Base-by-base conservation (phyloP, 2,329 filamentous ascomycete species). In the Massarina eburnea region DNA sequence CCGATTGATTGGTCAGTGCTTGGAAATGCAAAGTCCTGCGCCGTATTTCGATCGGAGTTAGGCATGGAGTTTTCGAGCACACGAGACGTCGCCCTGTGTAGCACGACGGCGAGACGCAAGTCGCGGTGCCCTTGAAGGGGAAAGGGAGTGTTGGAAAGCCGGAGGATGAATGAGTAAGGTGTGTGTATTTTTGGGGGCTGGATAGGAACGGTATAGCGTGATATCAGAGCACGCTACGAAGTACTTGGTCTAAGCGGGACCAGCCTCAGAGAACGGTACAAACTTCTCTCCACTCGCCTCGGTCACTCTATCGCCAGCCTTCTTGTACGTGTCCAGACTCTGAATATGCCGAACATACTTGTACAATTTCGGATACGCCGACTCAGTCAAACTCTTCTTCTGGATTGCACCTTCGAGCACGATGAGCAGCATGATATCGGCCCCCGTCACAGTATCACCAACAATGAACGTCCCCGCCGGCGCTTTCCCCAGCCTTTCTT, bases 381-480 rank as follows among this genome's bases (percentile, higher is more conserved):
- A 66, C 48, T 71, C 66, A 2, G 68, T 74, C 26, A 76, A 48
- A 22, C 70, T 69, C 10, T 59, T 63, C 18, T 59, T 51, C 32
- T 57, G 55, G 21, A 66, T 62, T 1, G 69, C 76, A 2, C 68
- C 76, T 47, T 80, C 73, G 3, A 81, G 55, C 0, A 74, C 76
- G 55, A 78, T 81, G 39, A 73, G 74, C 61, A 80, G 71, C 59
- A 80, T 61, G 34, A 81, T 76, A 57, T 81, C 79, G 4, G 76
- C 78, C 10, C 70, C 76, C 0, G 77, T 78, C 20, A 82, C 57
- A 2, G 71, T 64, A 5, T 67, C 62, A 8, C 77, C 76, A 52
- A 76, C 79, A 24, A 81, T 68, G 52, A 75, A 81, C 33, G 74
- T 67, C 3, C 78, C 78, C 7, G 71, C 64, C 0, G 77, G 76